A percentile compares a stretch with the other conserved stretches of the same genome.
phyloP scores from a whole-genome alignment of 2,329 filamentous ascomycete genomes.

The Cladosporium sp. region DNA sequence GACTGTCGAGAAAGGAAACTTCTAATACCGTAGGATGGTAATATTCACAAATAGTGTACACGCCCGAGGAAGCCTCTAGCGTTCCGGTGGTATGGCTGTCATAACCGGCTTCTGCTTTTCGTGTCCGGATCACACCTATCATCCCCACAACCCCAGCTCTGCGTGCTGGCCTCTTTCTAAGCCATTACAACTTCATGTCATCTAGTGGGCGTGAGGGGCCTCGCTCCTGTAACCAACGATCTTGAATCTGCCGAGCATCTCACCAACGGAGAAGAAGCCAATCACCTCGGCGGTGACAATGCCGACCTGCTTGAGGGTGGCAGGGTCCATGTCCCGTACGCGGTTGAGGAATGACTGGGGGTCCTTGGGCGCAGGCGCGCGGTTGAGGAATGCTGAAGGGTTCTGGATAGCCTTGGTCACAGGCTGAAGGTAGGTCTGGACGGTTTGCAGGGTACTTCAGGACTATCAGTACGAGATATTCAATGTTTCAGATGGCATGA shows the following conservation, averaged over 20 bases:
- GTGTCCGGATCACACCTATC: neutral
- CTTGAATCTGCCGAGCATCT: conserved; percentile 96
- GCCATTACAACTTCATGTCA: conserved; percentile 1
- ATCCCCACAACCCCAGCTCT: neutral
- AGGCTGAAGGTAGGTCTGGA: conserved; percentile 84
- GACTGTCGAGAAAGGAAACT: conserved; percentile 12
- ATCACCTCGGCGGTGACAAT: conserved; percentile 83
- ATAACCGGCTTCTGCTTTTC: conserved; percentile 1
- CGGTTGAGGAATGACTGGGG: conserved; percentile 56
- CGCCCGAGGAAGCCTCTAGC: conserved; percentile 16
- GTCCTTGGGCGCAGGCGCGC: conserved; percentile 53
- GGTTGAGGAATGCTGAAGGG: conserved; percentile 58
- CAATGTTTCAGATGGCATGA: neutral
- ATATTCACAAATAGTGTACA: conserved; percentile 20
- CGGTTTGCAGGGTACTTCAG: conserved; percentile 69
- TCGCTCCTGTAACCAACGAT: conserved; percentile 73
- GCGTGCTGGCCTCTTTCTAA: neutral
- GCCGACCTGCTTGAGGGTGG: conserved; percentile 70
- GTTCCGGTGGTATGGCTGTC: conserved; percentile 8
- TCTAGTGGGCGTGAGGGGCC: conserved; percentile 24
- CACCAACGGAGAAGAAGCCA: conserved; percentile 96
- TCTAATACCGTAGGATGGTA: conserved; percentile 19
- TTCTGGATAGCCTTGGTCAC: conserved; percentile 69
- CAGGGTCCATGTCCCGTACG: conserved; percentile 68
- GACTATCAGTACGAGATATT: conserved; percentile 21